Evolutionary conservation across 768 basidiomycete genomes (phyloP).

Genomic region (Boletus barrowsii): DNA sequence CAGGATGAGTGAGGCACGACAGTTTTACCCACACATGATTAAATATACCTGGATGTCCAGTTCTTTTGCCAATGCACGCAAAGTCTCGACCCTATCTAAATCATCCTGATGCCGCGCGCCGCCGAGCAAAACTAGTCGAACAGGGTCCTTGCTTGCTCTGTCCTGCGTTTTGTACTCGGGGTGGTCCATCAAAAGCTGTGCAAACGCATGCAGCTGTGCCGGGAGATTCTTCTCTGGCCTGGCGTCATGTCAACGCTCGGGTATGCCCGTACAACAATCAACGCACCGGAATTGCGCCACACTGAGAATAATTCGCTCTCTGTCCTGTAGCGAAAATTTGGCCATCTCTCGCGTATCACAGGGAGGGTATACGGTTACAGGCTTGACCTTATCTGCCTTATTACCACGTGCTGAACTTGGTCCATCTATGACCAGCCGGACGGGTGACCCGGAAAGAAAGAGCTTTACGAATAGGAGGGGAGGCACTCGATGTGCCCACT

Average conservation of each 20-base stretch:
- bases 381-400: slow-evolving; percentile 1
- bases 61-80: slow-evolving; percentile 57
- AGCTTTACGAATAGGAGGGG: slow-evolving; percentile 41
- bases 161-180: slow-evolving; percentile 49
- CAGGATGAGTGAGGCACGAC: background rate
- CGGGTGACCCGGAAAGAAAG: slow-evolving; percentile 7
- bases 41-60: slow-evolving; percentile 61
- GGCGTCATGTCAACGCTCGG: background rate
- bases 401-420: background rate
- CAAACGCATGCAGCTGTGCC: slow-evolving; percentile 71
- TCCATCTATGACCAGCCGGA: slow-evolving; percentile 4
- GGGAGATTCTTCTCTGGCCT: slow-evolving; percentile 95
- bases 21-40: background rate
- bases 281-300: slow-evolving; percentile 89
- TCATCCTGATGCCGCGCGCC: slow-evolving; percentile 82
- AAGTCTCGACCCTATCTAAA: slow-evolving; percentile 57
- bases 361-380: slow-evolving; percentile 78
- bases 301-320: slow-evolving; percentile 73
- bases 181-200: slow-evolving; percentile 50
- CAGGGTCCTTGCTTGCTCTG: slow-evolving; percentile 22
- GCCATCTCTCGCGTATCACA: slow-evolving; percentile 81
- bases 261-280: background rate
- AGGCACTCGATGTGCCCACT: slow-evolving; percentile 39
- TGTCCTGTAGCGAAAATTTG: slow-evolving; percentile 47
- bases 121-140: slow-evolving; percentile 76